Evolutionary conservation across 129 eudicot genomes (phyloP).

Genomic region (Dittrichia graveolens): DNA sequence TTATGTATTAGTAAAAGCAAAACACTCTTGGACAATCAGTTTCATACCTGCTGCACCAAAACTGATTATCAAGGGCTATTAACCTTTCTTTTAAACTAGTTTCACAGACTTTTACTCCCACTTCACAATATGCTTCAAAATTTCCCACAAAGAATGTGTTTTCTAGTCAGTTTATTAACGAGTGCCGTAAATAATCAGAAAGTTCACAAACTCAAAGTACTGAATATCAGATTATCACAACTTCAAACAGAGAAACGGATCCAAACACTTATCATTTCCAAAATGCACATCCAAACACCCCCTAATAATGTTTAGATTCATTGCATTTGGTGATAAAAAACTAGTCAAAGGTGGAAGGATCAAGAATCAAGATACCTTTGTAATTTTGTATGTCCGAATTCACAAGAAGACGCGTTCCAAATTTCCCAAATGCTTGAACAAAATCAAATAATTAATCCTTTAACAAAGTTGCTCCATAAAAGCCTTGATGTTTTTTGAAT

Average conservation of each 20-base stretch:
- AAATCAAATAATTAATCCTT: not conserved
- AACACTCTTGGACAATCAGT: not conserved
- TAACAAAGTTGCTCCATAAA: slow-evolving; percentile 51
- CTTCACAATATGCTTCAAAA: too few relatives aligned
- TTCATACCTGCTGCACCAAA: too few relatives aligned
- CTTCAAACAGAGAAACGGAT: too few relatives aligned
- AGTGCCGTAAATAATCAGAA: too few relatives aligned
- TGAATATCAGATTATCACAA: too few relatives aligned
- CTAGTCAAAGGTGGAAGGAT: not conserved
- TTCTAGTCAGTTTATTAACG: too few relatives aligned
- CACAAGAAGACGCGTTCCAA: not conserved
- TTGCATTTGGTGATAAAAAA: not conserved
- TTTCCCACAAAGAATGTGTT: too few relatives aligned
- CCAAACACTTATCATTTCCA: too few relatives aligned
- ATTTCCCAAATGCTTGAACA: not conserved
- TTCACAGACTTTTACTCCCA: too few relatives aligned
- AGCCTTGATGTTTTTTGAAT: slow-evolving; percentile 59
- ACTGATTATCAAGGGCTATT: too few relatives aligned
- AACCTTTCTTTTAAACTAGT: too few relatives aligned
- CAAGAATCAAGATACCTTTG: slow-evolving; percentile 9
- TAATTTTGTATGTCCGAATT: not conserved
- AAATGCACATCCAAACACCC: not conserved
- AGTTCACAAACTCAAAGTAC: too few relatives aligned
- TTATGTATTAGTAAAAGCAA: not conserved
- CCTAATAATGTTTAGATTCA: not conserved